Evolutionary conservation across 345 rosid genomes (phyloP).

Genomic region (Gossypium raimondii): DNA sequence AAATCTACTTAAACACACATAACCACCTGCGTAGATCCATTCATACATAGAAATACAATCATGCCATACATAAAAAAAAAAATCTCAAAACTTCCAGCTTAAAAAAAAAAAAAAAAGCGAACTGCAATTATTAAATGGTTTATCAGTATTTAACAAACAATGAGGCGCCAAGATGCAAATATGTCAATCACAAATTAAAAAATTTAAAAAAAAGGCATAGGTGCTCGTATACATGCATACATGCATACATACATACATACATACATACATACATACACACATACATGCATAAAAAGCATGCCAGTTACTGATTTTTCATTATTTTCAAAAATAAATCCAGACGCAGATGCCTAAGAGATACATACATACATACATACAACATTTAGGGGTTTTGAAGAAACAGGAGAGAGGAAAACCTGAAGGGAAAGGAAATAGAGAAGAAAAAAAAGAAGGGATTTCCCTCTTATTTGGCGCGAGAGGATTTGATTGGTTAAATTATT

Average conservation of each 20-base stretch:
- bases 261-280: background rate
- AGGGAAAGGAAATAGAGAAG: background rate
- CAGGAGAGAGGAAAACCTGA: background rate
- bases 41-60: background rate
- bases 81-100: background rate
- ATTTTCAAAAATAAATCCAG: background rate
- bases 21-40: background rate
- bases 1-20: background rate
- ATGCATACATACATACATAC: background rate
- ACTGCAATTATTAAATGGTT: background rate
- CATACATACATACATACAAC: background rate
- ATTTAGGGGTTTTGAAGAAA: background rate
- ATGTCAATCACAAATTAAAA: no score
- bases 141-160: background rate
- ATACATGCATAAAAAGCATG: background rate
- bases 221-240: background rate
- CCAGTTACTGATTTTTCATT: background rate
- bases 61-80: background rate
- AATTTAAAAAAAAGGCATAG: no score
- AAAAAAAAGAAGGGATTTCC: no score
- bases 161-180: no score
- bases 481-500: background rate
- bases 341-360: background rate
- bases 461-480: conserved; percentile 9
- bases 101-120: background rate